These are phyloP conservation scores for Entomophthora muscae DNA, from an alignment of 371 early-diverging fungal species.

Conservation along the genomic window DNA sequence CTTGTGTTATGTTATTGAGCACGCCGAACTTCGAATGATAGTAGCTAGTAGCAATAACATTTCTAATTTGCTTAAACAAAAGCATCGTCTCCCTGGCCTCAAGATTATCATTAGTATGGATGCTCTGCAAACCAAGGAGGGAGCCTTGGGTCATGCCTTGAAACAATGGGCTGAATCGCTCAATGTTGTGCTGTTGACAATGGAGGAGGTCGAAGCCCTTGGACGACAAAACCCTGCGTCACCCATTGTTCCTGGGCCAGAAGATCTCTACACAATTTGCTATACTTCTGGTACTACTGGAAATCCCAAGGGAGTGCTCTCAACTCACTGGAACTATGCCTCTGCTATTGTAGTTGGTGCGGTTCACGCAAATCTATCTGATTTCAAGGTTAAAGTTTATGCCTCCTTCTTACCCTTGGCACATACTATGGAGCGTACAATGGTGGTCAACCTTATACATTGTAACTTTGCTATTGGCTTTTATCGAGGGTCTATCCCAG, in stretches of 20 bases:
- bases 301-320: conserved; percentile 42
- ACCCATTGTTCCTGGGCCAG: conserved; percentile 22
- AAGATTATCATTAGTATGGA: conserved; percentile 69
- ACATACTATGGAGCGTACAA: conserved; percentile 69
- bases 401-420: conserved; percentile 19
- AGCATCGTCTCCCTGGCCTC: conserved; percentile 29
- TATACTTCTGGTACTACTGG: conserved; percentile 91
- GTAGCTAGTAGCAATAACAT: conserved; percentile 48
- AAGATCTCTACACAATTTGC: conserved; percentile 72
- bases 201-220: conserved; percentile 38
- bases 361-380: conserved; percentile 17
- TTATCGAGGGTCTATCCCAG: conserved; percentile 61
- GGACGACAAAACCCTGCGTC: conserved; percentile 18
- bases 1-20: conserved; percentile 51
- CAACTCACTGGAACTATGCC: conserved; percentile 29
- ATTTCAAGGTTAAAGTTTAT: conserved; percentile 53
- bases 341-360: conserved; percentile 16
- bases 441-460: conserved; percentile 24
- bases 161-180: conserved; percentile 28
- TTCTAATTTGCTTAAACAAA: conserved; percentile 30
- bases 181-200: conserved; percentile 26
- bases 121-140: conserved; percentile 1
- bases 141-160: conserved; percentile 19
- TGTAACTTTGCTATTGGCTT: conserved; percentile 53
- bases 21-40: conserved; percentile 43